A percentile compares a stretch with the other conserved stretches of the same genome.
phyloP scores from a whole-genome alignment of 106 monocot genomes.

The Acanthochlamys bracteata region DNA sequence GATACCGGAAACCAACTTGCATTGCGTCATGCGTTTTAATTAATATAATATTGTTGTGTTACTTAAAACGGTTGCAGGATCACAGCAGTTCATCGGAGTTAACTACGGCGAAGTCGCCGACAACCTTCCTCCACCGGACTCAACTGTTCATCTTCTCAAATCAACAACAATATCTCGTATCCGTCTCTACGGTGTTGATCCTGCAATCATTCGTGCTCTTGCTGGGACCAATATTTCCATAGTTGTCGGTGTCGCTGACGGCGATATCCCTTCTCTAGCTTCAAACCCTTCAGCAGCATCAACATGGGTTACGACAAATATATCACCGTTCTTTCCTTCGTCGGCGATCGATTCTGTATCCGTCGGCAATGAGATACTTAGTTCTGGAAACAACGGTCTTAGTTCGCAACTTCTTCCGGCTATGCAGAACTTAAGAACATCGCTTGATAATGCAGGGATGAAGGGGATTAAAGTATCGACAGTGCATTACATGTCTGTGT shows the following conservation, averaged over 20 bases:
- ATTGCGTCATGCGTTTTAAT: neutral
- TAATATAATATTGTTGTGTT: neutral
- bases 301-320: constrained; percentile 15
- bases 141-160: constrained; percentile 11
- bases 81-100: constrained; percentile 18
- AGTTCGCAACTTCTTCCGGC: constrained; percentile 15
- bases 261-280: constrained; percentile 20
- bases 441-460: neutral
- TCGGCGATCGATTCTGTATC: constrained; percentile 8
- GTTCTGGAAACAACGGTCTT: constrained; percentile 5
- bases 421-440: constrained; percentile 14
- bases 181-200: constrained; percentile 23
- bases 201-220: constrained; percentile 17
- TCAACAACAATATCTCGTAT: constrained; percentile 15
- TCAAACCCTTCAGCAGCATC: constrained; percentile 4
- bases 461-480: constrained; percentile 36
- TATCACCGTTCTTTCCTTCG: constrained; percentile 12
- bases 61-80: neutral
- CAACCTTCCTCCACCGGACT: constrained; percentile 10
- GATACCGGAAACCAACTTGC: neutral
- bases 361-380: constrained; percentile 25
- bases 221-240: constrained; percentile 9
- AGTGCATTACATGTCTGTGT: constrained; percentile 53
- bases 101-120: constrained; percentile 19
- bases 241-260: constrained; percentile 18